Evolutionary conservation across 2,329 filamentous ascomycete genomes (phyloP), one percentile per base, ranked within the genome.

Genomic region (Madurella mycetomatis): DNA sequence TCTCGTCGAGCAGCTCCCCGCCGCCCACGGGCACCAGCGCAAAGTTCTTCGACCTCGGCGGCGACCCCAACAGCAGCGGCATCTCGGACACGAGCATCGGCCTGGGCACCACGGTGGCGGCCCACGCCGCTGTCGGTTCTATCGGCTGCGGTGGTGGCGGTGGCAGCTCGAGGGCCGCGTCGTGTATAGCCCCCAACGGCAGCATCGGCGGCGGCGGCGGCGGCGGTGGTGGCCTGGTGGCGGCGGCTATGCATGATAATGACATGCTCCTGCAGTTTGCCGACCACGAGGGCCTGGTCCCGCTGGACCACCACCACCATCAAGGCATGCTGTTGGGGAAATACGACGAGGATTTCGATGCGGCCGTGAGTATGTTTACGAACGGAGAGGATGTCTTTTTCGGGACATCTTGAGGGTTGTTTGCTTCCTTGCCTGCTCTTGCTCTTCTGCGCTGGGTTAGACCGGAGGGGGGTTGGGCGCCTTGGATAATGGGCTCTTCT

Each of bases 1-100:
- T 85, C 31, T 83, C 81, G n/a, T 76, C 81, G 56, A 81, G 81
- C 18, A 80, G 80, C 13, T 84, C 82, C 19, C 81, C 81, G 4
- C 78, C 77, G 30, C 70, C 75, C 5, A 65, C 66, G 4, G 57
- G 60, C 41, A 46, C 45, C 17, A 55, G 45, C 41, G 63, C 66
- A n/a, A 73, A 70, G 43, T 78, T 74, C 66, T 81, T 78, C 60
- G 57, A 60, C 34, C 46, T 56, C 31, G 49, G 53, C 41, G 65
- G 73, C 54, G 75, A 78, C 41, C 68, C 72, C 41, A 72, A 69
- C 63, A 66, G 68, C n/a, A 67, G 65, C 56, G 62, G 51, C 32
- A 60, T 65, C 41, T 63, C 65, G 30, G 65, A 65, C 25, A 59
- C 57, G 8, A 62, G 61, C 53, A 60, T 57, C 41, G 64, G 60